Evolutionary conservation across 352 stramenopile species (phyloP).

Genomic region (Pythium myriotylum): DNA sequence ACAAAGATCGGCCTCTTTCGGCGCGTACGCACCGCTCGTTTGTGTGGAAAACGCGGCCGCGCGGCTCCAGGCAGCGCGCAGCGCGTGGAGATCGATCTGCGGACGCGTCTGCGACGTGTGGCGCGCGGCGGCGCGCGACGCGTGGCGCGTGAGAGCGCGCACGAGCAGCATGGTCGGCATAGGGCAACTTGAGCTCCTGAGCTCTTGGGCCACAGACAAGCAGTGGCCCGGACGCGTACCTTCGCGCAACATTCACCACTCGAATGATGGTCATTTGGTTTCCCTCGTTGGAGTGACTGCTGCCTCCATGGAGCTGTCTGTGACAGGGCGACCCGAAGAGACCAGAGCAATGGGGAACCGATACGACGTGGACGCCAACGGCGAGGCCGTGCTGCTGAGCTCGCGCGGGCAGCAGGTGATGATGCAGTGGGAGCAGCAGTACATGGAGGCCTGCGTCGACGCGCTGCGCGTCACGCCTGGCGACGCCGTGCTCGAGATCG

Average conservation of each 20-base stretch:
- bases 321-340: constrained; percentile 1
- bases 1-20: constrained; percentile 5
- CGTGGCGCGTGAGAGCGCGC: constrained; percentile 35
- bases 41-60: constrained; percentile 53
- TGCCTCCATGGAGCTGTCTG: neutral
- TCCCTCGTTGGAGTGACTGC: constrained; percentile 4
- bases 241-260: constrained; percentile 34
- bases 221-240: constrained; percentile 11
- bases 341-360: constrained; percentile 52
- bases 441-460: constrained; percentile 80
- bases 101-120: constrained; percentile 13
- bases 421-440: constrained; percentile 87
- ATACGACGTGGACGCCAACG: constrained; percentile 44
- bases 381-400: constrained; percentile 58
- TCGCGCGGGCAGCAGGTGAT: constrained; percentile 84
- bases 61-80: constrained; percentile 25
- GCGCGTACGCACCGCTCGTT: constrained; percentile 53
- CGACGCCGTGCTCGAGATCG: constrained; percentile 83
- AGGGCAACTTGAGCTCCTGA: neutral
- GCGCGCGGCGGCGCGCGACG: constrained; percentile 20
- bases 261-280: constrained; percentile 15
- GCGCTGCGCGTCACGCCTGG: constrained; percentile 46
- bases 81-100: constrained; percentile 20
- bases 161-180: constrained; percentile 57
- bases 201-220: constrained; percentile 21